Conservation (phyloP, 805 yeast genomes). For the Candida boleticola region DNA sequence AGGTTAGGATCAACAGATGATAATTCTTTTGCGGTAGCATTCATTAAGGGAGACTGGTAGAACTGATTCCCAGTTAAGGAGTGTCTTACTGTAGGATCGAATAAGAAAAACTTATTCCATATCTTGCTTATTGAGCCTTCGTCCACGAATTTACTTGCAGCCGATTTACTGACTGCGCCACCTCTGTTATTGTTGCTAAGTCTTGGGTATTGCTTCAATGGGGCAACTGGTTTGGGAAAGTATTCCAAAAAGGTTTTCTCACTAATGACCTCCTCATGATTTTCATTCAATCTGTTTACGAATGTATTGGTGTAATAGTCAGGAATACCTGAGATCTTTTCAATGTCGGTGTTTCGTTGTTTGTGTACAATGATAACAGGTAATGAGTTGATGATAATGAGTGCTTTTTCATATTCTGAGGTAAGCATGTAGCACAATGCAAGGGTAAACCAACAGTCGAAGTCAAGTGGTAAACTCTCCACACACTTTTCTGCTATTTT, state of each 20-base stretch:
- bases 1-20: constrained; percentile 34
- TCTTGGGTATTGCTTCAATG: constrained; percentile 5
- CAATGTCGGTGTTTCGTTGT: constrained; percentile 24
- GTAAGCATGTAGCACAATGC: constrained; percentile 57
- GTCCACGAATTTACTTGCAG: constrained; percentile 6
- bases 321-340: constrained; percentile 20
- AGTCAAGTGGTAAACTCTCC: constrained; percentile 71
- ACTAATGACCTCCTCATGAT: constrained; percentile 22
- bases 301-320: constrained; percentile 25
- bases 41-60: constrained; percentile 33
- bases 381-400: constrained; percentile 67
- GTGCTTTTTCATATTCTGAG: constrained; percentile 57
- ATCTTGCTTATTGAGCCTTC: constrained; percentile 29
- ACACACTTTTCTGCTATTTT: constrained; percentile 59
- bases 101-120: constrained; percentile 32
- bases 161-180: not conserved
- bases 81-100: constrained; percentile 30
- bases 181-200: constrained; percentile 1
- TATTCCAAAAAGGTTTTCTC: constrained; percentile 25
- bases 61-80: constrained; percentile 35
- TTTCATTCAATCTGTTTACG: constrained; percentile 13
- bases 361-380: constrained; percentile 54
- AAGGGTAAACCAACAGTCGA: constrained; percentile 66
- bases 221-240: constrained; percentile 26
- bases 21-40: constrained; percentile 30